A percentile compares a stretch with the other conserved stretches of the same genome.
Conservation (phyloP, 345 rosid species). For the Salix koriyanagi region DNA sequence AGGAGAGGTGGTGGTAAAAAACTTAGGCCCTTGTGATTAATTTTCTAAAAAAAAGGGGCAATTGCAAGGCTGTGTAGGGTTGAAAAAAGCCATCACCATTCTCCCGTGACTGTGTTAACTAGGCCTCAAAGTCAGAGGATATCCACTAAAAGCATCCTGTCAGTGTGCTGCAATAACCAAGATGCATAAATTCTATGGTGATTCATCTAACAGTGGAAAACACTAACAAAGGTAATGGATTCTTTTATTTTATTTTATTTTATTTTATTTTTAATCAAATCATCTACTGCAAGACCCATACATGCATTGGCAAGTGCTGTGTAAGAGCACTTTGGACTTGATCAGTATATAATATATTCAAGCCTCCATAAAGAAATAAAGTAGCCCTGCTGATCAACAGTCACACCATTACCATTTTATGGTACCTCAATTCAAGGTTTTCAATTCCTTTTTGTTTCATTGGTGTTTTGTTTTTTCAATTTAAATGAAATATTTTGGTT, state of each 20-base stretch:
- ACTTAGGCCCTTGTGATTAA: background rate
- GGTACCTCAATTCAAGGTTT: too few relatives aligned
- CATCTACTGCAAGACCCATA: background rate
- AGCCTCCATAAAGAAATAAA: background rate
- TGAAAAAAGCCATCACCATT: background rate
- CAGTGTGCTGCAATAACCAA: background rate
- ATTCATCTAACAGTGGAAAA: background rate
- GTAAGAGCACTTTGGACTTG: background rate
- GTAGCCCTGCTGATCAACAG: too few relatives aligned
- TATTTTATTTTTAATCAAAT: background rate
- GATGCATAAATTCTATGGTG: background rate
- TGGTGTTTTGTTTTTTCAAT: too few relatives aligned
- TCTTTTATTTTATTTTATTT: too few relatives aligned
- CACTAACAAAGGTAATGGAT: background rate
- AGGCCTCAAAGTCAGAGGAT: background rate
- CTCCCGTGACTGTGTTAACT: conserved; percentile 12
- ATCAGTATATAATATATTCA: background rate
- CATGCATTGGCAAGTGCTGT: background rate
- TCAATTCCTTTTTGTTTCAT: too few relatives aligned
- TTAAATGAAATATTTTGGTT: too few relatives aligned
- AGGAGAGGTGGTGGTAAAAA: background rate
- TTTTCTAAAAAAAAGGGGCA: background rate
- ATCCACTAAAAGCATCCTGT: background rate
- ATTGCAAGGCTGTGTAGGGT: background rate
- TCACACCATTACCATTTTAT: too few relatives aligned